Conservation (phyloP, 78 protist genomes). For the Guillardia theta region DNA sequence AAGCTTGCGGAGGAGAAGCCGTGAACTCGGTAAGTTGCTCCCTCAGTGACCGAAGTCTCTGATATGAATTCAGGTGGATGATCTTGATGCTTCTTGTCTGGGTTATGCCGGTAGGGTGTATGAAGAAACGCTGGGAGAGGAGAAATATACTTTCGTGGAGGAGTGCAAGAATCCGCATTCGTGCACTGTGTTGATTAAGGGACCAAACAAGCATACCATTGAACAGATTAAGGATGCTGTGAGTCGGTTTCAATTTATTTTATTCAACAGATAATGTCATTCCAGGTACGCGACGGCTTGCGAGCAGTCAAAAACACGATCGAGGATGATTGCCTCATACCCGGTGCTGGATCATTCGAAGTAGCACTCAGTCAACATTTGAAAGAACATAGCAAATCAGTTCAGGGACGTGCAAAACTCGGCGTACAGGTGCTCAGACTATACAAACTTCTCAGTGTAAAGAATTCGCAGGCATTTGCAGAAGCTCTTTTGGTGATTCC, state of each 20-base stretch:
- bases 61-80: no score
- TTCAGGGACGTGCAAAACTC: slow-evolving; percentile 48
- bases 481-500: slow-evolving; percentile 87
- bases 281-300: slow-evolving; percentile 98
- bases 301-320: slow-evolving; percentile 97
- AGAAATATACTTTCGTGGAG: slow-evolving; percentile 99
- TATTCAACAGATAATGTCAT: no score
- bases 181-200: slow-evolving; percentile 96
- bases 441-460: background rate
- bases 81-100: background rate
- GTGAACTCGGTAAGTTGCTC: no score
- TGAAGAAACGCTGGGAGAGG: slow-evolving; percentile 89
- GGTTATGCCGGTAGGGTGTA: slow-evolving; percentile 59
- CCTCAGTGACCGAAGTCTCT: no score
- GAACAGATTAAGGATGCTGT: slow-evolving; percentile 97
- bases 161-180: slow-evolving; percentile 89
- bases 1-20: slow-evolving; percentile 98
- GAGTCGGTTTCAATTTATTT: no score
- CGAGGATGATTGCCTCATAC: slow-evolving; percentile 86
- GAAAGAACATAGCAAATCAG: slow-evolving; percentile 53
- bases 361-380: slow-evolving; percentile 64
- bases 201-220: slow-evolving; percentile 95
- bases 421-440: slow-evolving; percentile 70
- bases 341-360: slow-evolving; percentile 98
- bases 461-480: slow-evolving; percentile 87